Evolutionary conservation across 1,284 basidiomycete species (phyloP), one percentile per base, ranked within the genome.

Genomic region (Xanthoconium separans): DNA sequence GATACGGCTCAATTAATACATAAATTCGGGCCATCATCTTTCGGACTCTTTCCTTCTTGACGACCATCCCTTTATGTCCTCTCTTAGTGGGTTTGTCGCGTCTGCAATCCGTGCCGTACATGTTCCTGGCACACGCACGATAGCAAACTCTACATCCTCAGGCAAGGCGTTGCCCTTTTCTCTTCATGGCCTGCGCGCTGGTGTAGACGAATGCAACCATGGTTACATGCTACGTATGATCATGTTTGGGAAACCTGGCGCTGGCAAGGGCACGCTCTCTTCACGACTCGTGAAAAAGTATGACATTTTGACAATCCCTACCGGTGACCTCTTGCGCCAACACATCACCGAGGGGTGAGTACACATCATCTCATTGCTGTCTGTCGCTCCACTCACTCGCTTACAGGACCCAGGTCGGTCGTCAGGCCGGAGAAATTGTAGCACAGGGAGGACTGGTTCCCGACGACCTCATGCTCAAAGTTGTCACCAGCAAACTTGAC

Each of bases 201-300:
- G 70, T 34, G 63, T 64, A 58, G 53, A 69, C 10, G 72, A 73
- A 15, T 69, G 68, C 16, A 62, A 70, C 48, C 68, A 71, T 68
- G 62, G 68, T 41, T 75, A 74, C 54, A 66, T 78, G 44, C 72
- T 90, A 45, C 81, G 89, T 37, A 88, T 91, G 85, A 74, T 91
- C 55, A 85, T 91, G 80, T 91, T 91, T 65, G 89, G 89, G 12
- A 91, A 91, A 70, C 89, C 89, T 4, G 89, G 87, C 30, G 81
- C 86, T 40, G 87, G 89, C 47, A 91, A 89, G 72, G 91, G 91
- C 31, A 94, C 91, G 0, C 77, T 93, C 41, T 81, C 87, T 6
- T 77, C 79, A 11, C 77, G 87, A 41, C 77, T 94, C 37, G 83
- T 89, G 53, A 79, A 83, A 61, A 87, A 91, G 70, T 91, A 89